Base-by-base conservation (phyloP, 371 early-diverging fungal genomes). In the Syncephalastrum sp. region DNA sequence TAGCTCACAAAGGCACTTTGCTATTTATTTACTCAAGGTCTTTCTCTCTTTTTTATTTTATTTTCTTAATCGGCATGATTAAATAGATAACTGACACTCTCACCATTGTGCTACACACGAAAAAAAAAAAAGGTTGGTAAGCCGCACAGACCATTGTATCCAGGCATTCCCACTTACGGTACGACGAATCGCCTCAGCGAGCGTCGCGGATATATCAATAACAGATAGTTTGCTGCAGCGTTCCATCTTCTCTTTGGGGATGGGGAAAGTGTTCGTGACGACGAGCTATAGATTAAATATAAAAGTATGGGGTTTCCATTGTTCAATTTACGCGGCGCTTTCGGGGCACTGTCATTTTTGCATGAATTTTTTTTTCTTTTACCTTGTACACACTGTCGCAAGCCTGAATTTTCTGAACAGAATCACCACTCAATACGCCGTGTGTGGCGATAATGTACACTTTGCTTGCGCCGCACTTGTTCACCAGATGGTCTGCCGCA, bases 131-230 rank as follows among this genome's bases (percentile, higher is more conserved):
- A 56, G 21, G 47, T 48, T 44, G 25, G 12, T 12, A 15, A 42
- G 21, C 14, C 33, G 48, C 33, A 23, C 5, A 46, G 12, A 15
- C 17, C 38, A 33, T 10, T 10, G 38, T 10, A 33, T 33, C n/a
- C 12, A 13, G 19, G 8, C 5, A 16, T 23, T 49, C 21, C 13
- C 21, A 59, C 73, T 64, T 75, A 78, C 79, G 52, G 94, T 97
- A 61, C 99, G 81, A 65, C 99, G 88, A 62, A 98, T 98, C 6
- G 99, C 99, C 75, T 98, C 99, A 17, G 98, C 91, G 47, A 98
- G 72, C 21, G 94, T 91, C 5, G 85, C 83, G 41, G 89, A 88
- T 49, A 97, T 85, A 74, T 98, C 98, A 68, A 98, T 93, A 21
- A 92, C 76, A 33, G 75, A 69, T 27, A 98, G 77, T 70, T 98